Evolutionary conservation across 768 basidiomycete species (phyloP), one percentile per base, ranked within the genome.

Genomic region (Dacryopinax primogenitus): DNA sequence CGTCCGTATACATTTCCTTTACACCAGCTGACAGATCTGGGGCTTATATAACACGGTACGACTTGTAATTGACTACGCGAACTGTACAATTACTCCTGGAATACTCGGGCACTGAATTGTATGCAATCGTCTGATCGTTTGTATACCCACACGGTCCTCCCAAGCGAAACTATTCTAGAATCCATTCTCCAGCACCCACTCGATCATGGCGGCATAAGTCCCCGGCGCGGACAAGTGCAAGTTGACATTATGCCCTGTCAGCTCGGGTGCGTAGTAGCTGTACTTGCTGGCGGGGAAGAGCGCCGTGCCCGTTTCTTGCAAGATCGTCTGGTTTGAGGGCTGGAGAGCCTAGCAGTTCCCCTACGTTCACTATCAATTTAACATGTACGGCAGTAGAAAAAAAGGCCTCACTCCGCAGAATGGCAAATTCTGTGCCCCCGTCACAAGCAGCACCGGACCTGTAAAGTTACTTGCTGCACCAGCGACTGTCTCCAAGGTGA

Each of bases 341-440:
- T 58, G 51, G 26, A 58, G 51, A 6, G 51, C 11, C 26, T 58
- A 58, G 51, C 51, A 58, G 51, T 58, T 58, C 3, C 51, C 51
- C 51, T 58, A 21, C 21, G 4, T 58, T 3, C 51, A 32, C 13
- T 47, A 26, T 26, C 11, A 18, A 18, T 9, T 9, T 37, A 9
- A 37, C 11, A 21, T 15, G 45, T 15, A 26, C 13, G 23, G 23
- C 9, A 47, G 7, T 13, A 7, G n/a, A 47, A 58, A 30, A 58
- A 23, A 21, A 47, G 45, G n/a, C 11, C 51, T 26, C 18, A 58
- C 36, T 1, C 66, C 66, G 66, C 67, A 68, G 66, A 68, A 68
- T 13, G 66, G 63, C 66, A 66, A 68, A 41, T 66, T 66, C 23
- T 51, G 21, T 41, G 66, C 67, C 2, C 67, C 65, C 23, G 67